These are phyloP conservation scores for Eucalyptus dawsonii DNA, from an alignment of 345 rosid genomes.

Conservation along the genomic window DNA sequence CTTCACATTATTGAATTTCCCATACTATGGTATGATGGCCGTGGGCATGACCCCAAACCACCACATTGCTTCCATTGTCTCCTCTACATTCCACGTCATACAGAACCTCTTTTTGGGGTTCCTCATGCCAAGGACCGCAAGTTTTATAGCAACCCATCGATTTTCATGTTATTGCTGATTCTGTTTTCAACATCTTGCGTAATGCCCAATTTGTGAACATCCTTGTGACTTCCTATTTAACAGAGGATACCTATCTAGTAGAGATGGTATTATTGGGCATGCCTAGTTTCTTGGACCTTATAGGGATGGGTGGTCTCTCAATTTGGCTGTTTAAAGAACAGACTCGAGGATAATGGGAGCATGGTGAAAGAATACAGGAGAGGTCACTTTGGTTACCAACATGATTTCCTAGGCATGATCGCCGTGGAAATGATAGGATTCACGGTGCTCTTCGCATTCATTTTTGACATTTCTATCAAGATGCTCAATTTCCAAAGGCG, in stretches of 20 bases:
- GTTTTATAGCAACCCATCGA: neutral
- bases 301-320: conserved; percentile 22
- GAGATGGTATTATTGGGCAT: conserved; percentile 33
- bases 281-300: conserved; percentile 21
- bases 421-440: conserved; percentile 11
- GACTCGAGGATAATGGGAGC: neutral
- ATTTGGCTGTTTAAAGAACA: conserved; percentile 1
- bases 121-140: conserved; percentile 20
- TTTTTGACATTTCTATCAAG: conserved; percentile 4
- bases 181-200: neutral
- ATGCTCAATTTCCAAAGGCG: conserved; percentile 17
- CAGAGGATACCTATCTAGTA: conserved; percentile 32
- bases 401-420: conserved; percentile 14
- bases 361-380: neutral
- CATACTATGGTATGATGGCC: conserved; percentile 33
- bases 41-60: conserved; percentile 26
- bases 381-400: conserved; percentile 2
- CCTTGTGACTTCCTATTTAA: neutral
- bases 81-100: conserved; percentile 9
- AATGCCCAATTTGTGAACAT: neutral
- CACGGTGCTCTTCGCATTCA: conserved; percentile 6
- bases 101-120: conserved; percentile 40
- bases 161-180: neutral
- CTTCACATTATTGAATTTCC: conserved; percentile 31
- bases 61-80: conserved; percentile 14